Conservation (phyloP, 768 basidiomycete genomes). For the Wakefieldia striispora region DNA sequence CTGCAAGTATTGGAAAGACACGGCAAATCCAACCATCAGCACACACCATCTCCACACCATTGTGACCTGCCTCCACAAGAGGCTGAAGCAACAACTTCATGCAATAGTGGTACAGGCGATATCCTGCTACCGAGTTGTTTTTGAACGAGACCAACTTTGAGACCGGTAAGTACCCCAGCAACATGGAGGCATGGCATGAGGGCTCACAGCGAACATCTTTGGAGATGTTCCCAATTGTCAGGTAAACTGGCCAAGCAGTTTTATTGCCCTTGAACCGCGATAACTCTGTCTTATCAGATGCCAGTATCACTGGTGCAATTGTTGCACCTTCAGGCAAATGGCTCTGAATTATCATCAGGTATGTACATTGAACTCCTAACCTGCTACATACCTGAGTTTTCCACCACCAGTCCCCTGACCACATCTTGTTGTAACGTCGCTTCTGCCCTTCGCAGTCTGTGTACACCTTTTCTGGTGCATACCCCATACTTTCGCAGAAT, state of each 20-base stretch:
- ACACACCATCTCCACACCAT: conserved; percentile 2
- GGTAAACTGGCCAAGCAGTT: conserved; percentile 3
- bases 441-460: not conserved
- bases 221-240: not conserved
- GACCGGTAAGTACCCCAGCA: not conserved
- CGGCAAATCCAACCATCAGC: not conserved
- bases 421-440: conserved; percentile 5
- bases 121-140: not conserved
- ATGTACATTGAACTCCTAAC: not conserved
- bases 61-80: not conserved
- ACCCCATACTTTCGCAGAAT: not conserved
- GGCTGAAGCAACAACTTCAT: not conserved
- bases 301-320: not conserved
- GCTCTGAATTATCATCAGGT: not conserved
- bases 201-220: not conserved
- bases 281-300: conserved; percentile 1
- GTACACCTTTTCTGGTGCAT: conserved; percentile 5
- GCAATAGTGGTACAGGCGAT: conserved; percentile 1
- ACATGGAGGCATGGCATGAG: not conserved
- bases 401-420: conserved; percentile 16
- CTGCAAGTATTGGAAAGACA: not conserved
- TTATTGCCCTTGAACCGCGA: conserved; percentile 2
- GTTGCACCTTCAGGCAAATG: not conserved
- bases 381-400: not conserved
- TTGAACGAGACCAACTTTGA: not conserved